phyloP scores from a whole-genome alignment of 2,329 filamentous ascomycete genomes.

The Hyphodiscus sp. region DNA sequence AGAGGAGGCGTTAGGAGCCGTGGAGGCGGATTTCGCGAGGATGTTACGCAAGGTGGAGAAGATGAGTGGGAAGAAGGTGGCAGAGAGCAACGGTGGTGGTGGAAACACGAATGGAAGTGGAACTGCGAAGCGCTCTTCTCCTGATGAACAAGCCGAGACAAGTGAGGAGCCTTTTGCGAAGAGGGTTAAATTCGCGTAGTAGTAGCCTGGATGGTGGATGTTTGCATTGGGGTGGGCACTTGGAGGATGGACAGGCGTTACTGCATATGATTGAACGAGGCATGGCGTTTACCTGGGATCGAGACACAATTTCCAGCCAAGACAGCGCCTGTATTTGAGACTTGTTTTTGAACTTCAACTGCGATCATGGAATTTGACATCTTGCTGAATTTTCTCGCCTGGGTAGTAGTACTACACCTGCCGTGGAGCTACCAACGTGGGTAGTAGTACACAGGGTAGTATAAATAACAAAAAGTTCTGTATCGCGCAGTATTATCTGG shows the following conservation, averaged over 20 bases:
- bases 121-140: constrained; percentile 15
- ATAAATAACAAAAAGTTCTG: no score
- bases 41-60: constrained; percentile 39
- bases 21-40: constrained; percentile 67
- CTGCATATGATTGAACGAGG: background rate
- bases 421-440: no score
- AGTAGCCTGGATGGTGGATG: background rate
- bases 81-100: background rate
- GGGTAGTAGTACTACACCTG: no score
- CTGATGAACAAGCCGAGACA: constrained; percentile 12
- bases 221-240: background rate
- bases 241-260: background rate
- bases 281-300: background rate
- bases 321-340: background rate
- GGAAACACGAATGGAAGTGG: background rate
- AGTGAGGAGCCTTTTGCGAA: constrained; percentile 20
- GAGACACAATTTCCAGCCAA: background rate
- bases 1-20: constrained; percentile 58
- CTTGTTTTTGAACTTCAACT: no score
- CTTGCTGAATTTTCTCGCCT: no score
- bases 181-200: constrained; percentile 14
- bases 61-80: constrained; percentile 8
- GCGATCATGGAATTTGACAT: no score
- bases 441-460: no score
- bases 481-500: no score